Conservation (phyloP, 2,329 filamentous ascomycete genomes). For the Dactylellina sp. region DNA sequence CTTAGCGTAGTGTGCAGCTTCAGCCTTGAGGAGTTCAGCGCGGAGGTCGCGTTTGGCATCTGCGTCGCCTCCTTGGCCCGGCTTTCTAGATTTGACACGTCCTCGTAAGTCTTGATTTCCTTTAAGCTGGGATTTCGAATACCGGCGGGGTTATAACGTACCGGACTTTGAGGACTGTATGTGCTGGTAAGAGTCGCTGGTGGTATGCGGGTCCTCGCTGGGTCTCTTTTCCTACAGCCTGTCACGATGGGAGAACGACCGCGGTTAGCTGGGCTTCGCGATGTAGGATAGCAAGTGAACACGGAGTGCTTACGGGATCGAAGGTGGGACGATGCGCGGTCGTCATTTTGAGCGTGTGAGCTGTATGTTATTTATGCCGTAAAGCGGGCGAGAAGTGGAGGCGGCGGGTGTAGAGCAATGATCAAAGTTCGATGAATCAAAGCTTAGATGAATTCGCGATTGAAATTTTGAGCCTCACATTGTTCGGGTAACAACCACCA, state of each 20-base stretch:
- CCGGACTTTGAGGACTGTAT: constrained; percentile 91
- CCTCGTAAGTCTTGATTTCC: neutral
- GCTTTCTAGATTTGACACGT: constrained; percentile 68
- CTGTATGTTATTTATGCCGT: neutral
- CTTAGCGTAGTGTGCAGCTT: constrained; percentile 88
- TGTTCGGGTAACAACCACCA: neutral
- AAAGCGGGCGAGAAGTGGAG: neutral
- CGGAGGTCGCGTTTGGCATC: constrained; percentile 81
- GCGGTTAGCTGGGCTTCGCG: neutral
- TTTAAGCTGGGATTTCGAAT: too few species aligned
- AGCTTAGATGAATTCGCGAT: constrained; percentile 9
- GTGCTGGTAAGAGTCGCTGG: constrained; percentile 90
- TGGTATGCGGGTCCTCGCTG: constrained; percentile 94
- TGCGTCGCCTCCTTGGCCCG: constrained; percentile 87
- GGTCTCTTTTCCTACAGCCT: constrained; percentile 94
- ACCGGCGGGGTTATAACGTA: constrained; percentile 63
- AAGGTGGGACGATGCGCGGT: constrained; percentile 87
- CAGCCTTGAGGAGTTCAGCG: constrained; percentile 87
- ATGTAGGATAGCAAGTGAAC: neutral
- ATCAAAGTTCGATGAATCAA: neutral
- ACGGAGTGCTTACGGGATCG: constrained; percentile 76
- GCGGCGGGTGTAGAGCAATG: constrained; percentile 9
- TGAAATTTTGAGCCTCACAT: constrained; percentile 23
- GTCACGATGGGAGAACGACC: constrained; percentile 10
- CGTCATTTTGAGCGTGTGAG: constrained; percentile 63